Base-by-base conservation (phyloP, 129 eudicot genomes). In the Logfia minima region DNA sequence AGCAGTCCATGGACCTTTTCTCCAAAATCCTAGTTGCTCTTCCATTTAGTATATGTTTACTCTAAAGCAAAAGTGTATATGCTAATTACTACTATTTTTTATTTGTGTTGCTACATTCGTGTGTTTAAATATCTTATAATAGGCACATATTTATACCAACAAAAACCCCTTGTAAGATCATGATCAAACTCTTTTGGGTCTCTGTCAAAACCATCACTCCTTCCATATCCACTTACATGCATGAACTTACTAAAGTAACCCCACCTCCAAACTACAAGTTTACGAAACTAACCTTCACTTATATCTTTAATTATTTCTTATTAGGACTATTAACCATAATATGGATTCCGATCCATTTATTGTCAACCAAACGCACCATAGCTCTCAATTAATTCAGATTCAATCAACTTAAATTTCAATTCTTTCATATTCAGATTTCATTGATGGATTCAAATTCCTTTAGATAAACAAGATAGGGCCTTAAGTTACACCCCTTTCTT, bases 1-100 rank as follows among this genome's bases (percentile, higher is more conserved):
- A 4, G 94, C 71, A 70, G 96, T 92, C 98, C 98, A 92, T 65
- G 98, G 98, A 32, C 98, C 98, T 75, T 90, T 93, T 69, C 98
- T 79, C 98, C 98, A 93, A 39, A 84, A 90, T 55, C 65, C 79
- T 29, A 58, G 6, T 61, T 68, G 80, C 45, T 74, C 58, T 75
- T 81, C 84, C 84, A 81, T 80, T 45, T 45, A 14, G 28, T 21
- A 31, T 58, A 74, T 66, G 55, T 3, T 66, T 34, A 6, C 22
- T 55, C 5, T 3, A 45, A 45, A 45, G 53, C 17, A 13, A 45
- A 45, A 45, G 18, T 78, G 35, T 28, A 23, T 72, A 78, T 72
- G 64, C 11, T 77, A 32, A 5, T 6, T 55, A 80, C 34, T 68
- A 58, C 66, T 64, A 75, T 56, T 75, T 64, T 65, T 31, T 26